Evolutionary conservation across 2,329 filamentous ascomycete genomes (phyloP), one percentile per base, ranked within the genome.

Genomic region (Tolypocladium inflatum): DNA sequence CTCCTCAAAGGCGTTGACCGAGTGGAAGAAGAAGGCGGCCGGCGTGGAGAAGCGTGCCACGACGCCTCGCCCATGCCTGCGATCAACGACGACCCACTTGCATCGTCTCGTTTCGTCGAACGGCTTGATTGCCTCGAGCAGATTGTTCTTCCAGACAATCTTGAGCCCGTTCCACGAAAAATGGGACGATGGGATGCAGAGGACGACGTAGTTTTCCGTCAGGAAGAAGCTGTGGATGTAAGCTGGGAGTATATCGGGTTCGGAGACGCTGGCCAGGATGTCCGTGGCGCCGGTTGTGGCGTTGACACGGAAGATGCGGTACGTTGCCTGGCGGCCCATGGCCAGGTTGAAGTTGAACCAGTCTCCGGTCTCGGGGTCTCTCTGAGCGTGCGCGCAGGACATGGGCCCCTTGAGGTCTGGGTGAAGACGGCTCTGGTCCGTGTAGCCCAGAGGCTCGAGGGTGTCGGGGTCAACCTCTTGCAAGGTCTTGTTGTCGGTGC

Each of bases 141-240:
- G 68, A 65, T 90, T 92, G 10, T 82, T 73, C 42, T 86, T 74
- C 78, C 83, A 88, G 0, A 86, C 67, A 11, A 91, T 77, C 17
- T 78, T 80, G 1, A 86, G 59, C 0, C 89, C 90, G 11, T 72
- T 74, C 63, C 73, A 76, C 2, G 74, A 78, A 45, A 85, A 78
- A 61, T 87, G 84, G 0, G 86, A 79, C 19, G 83, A 84, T 64
- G 88, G 91, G 1, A 94, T 73, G 66, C 88, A 91, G 5, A 95
- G 74, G 0, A 94, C 74, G 2, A 92, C 83, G 65, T 87, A 88
- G 64, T 85, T 83, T 19, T 83, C 74, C 0, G 89, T 88, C 33
- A 95, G 71, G 65, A 91, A 90, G 64, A 93, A 80, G 10, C 89
- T 93, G 73, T 95, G 91, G n/a, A 95, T 83, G 65, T 94, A 95